Conservation (phyloP, 1,139 yeast species). For the Candida gigantensis region DNA sequence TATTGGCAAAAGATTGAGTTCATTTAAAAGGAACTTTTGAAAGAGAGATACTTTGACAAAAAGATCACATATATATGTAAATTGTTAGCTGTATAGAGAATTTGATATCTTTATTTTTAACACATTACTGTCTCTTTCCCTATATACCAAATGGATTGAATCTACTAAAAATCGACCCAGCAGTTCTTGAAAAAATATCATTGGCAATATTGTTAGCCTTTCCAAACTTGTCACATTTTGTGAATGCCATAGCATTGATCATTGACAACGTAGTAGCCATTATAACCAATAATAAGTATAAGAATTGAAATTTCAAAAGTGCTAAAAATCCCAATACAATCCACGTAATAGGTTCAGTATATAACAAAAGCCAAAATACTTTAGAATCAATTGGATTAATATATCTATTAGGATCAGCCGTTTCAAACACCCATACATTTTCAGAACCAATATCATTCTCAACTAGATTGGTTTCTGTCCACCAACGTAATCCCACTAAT, state of each 20-base stretch:
- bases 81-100: too few species aligned
- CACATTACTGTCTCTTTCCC: constrained; percentile 2
- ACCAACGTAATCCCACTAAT: constrained; percentile 92
- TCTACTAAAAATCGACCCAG: constrained; percentile 49
- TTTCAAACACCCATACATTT: constrained; percentile 86
- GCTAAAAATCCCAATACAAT: constrained; percentile 71
- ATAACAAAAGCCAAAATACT: constrained; percentile 81
- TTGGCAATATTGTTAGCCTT: constrained; percentile 63
- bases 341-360: constrained; percentile 79
- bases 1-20: constrained; percentile 11
- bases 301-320: constrained; percentile 70
- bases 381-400: constrained; percentile 91
- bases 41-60: too few species aligned
- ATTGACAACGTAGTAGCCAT: constrained; percentile 72
- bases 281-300: constrained; percentile 65
- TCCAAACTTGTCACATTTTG: constrained; percentile 87
- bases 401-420: constrained; percentile 77
- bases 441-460: constrained; percentile 46
- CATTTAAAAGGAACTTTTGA: constrained; percentile 9
- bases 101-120: not conserved
- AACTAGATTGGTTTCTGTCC: constrained; percentile 66
- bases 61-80: too few species aligned
- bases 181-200: constrained; percentile 50
- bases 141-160: constrained; percentile 45
- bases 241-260: constrained; percentile 86